These are phyloP conservation scores for Pseudovirgaria hyperparasitica DNA, from an alignment of 2,329 filamentous ascomycete species.

Conservation along the genomic window DNA sequence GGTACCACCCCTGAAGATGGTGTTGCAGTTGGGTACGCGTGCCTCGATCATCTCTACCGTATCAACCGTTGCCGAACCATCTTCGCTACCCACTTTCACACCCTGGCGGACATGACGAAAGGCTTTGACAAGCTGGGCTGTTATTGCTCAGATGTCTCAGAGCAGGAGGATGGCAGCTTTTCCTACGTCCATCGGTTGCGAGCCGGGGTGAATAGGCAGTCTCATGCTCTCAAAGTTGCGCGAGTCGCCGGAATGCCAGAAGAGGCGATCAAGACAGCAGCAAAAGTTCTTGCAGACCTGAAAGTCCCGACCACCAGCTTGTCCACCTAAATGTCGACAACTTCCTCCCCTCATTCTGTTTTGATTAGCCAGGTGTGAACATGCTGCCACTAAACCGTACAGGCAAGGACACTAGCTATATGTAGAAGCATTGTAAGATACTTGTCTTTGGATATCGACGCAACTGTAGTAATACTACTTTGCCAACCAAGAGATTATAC, in stretches of 20 bases:
- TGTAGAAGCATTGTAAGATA: too few relatives aligned
- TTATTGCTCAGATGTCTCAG: constrained; percentile 83
- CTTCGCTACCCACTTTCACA: constrained; percentile 94
- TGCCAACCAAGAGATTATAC: too few relatives aligned
- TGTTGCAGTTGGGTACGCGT: constrained; percentile 78
- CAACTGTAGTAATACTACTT: too few relatives aligned
- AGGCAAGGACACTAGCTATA: too few relatives aligned
- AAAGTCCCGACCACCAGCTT: constrained; percentile 1
- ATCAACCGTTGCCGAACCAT: constrained; percentile 67
- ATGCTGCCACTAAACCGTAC: too few relatives aligned
- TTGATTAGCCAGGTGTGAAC: too few relatives aligned
- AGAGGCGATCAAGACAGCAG: constrained; percentile 56
- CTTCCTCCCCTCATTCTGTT: too few relatives aligned
- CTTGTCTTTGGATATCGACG: too few relatives aligned
- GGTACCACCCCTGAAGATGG: constrained; percentile 92
- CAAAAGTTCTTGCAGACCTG: constrained; percentile 37
- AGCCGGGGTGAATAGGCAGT: constrained; percentile 70
- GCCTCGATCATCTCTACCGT: constrained; percentile 68
- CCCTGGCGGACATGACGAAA: constrained; percentile 61
- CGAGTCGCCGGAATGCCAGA: constrained; percentile 67
- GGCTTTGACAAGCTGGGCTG: constrained; percentile 48
- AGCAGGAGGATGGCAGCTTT: constrained; percentile 52
- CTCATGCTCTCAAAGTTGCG: constrained; percentile 93
- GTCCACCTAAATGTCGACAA: too few relatives aligned
- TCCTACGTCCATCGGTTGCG: constrained; percentile 75